phyloP scores from a whole-genome alignment of 2,329 filamentous ascomycete genomes.

The Coleophoma cylindrospora region DNA sequence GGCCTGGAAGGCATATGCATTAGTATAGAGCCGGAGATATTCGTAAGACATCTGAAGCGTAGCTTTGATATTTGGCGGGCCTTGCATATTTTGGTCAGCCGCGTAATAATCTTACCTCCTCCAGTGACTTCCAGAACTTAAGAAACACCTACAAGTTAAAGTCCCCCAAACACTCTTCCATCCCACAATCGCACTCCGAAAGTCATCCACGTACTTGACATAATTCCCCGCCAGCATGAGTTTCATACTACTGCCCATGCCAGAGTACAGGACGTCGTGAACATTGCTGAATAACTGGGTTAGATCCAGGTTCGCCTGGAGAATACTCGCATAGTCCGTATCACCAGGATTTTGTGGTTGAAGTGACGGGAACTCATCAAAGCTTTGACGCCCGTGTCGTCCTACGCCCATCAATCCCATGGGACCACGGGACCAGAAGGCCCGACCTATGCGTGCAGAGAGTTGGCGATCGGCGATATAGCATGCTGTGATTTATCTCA shows the following conservation, averaged over 20 bases:
- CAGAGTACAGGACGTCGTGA: constrained; percentile 67
- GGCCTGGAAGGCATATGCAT: constrained; percentile 70
- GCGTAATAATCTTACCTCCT: no score
- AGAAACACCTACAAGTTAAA: constrained; percentile 45
- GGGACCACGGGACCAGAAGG: constrained; percentile 68
- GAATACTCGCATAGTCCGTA: constrained; percentile 63
- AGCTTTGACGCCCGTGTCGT: constrained; percentile 22
- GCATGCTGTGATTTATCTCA: constrained; percentile 33
- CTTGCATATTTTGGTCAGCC: constrained; percentile 23
- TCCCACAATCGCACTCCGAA: constrained; percentile 61
- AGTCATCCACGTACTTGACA: constrained; percentile 70
- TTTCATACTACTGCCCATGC: constrained; percentile 62
- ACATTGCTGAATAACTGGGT: constrained; percentile 69
- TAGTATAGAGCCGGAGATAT: constrained; percentile 66
- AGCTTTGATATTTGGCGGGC: constrained; percentile 60
- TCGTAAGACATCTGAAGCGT: constrained; percentile 65
- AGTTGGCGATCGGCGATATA: constrained; percentile 57
- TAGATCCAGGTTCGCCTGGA: constrained; percentile 64
- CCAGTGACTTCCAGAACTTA: no score
- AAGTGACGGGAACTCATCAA: constrained; percentile 63
- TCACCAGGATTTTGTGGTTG: constrained; percentile 52
- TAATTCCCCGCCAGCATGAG: constrained; percentile 67
- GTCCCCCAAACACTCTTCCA: constrained; percentile 69
- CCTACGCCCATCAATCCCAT: constrained; percentile 55
- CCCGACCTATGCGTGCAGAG: constrained; percentile 63